phyloP scores from a whole-genome alignment of 129 eudicot species.

The Mikania micrantha region DNA sequence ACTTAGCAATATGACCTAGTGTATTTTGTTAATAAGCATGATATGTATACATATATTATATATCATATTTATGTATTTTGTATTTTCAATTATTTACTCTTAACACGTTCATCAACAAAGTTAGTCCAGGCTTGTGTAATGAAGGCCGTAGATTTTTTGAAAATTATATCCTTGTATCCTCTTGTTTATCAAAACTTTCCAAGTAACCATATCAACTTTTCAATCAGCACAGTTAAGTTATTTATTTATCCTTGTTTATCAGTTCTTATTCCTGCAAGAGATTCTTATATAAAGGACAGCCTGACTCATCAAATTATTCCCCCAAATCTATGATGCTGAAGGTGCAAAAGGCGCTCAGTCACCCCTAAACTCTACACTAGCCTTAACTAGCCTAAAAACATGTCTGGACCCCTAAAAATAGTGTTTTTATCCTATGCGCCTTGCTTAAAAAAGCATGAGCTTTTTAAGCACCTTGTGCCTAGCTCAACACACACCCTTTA shows the following conservation, averaged over 20 bases:
- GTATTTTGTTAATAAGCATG: not conserved
- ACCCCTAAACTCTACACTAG: no score
- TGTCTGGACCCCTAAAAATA: no score
- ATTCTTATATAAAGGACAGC: not conserved
- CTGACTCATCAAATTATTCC: not conserved
- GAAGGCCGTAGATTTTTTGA: not conserved
- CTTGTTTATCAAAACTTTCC: not conserved
- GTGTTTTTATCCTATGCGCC: no score
- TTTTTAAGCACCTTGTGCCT: no score
- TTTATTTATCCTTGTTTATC: not conserved
- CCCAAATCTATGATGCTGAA: no score
- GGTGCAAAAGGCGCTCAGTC: no score
- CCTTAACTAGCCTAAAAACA: no score
- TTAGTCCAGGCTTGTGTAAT: not conserved
- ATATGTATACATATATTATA: not conserved
- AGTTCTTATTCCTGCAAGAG: not conserved
- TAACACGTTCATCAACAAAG: not conserved
- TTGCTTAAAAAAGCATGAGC: no score
- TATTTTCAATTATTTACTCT: not conserved
- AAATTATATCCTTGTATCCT: not conserved
- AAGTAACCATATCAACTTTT: not conserved
- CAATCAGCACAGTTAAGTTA: not conserved
- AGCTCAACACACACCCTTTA: no score
- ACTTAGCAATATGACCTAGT: not conserved
- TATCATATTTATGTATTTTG: not conserved